Evolutionary conservation across 805 yeast genomes (phyloP), one percentile per base, ranked within the genome.

Genomic region (Tetrapisispora nanseiensis): DNA sequence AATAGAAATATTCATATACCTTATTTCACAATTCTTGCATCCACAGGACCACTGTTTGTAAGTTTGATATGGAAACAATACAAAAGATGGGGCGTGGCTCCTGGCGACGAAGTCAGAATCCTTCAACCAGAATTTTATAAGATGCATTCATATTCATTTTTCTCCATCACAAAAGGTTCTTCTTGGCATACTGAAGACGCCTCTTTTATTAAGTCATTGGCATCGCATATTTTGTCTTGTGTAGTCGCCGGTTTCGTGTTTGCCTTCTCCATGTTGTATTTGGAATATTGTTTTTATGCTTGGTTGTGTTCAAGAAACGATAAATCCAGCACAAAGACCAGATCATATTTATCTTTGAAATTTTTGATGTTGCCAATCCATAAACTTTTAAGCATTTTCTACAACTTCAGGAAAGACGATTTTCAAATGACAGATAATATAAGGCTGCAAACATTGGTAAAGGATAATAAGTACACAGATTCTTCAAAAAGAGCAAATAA

Each of bases 181-280:
- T 83, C 95, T 21, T 89, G 97, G 97, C 97, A 89, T 63, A 65
- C 76, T 55, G 86, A 80, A 50, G 97, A 89, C 61, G 95, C 96
- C 10, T 71, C 77, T 41, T 75, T 85, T 57, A 76, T 87, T 62
- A 78, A 83, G 55, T 66, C 75, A 8, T 65, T 87, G 63, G 86
- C 85, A 15, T 71, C 75, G 49, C 95, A 89, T 61, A 76, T 89
- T 49, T 70, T 77, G 13, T 63, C 81, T 31, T 81, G 87, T 22
- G 84, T 86, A 2, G 55, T 82, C 33, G 75, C 74, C 12, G 95
- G 95, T 1, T 78, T 82, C 50, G 46, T 74, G 15, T 55, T 81
- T 38, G 87, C 80, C 3, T 65, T 67, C 33, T 41, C 63, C 10
- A 46, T 76, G 11, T 56, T 75, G n/a, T 69, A 61, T 43, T 54